A percentile compares a stretch with the other conserved stretches of the same genome.
Conservation (phyloP, 2,329 filamentous ascomycete genomes). For the Albophoma yamanashiensis region DNA sequence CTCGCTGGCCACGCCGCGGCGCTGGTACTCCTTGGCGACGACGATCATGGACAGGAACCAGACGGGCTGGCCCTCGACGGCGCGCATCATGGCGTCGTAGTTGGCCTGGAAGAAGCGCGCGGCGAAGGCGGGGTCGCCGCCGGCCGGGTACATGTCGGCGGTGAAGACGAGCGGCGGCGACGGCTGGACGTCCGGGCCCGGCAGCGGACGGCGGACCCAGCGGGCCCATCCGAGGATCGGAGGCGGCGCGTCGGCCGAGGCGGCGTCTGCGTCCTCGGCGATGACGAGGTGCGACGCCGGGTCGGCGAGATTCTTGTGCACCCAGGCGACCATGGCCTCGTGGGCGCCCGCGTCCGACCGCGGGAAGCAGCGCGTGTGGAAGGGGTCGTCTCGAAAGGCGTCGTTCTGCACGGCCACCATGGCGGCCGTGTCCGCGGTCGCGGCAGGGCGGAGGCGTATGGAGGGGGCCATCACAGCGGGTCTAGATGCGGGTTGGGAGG, state of each 20-base stretch:
- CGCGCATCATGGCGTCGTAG: slow-evolving; percentile 8
- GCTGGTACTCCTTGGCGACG: slow-evolving; percentile 18
- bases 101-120: slow-evolving; percentile 28
- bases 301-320: slow-evolving; percentile 14
- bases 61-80: slow-evolving; percentile 14
- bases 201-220: slow-evolving; percentile 19
- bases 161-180: slow-evolving; percentile 9
- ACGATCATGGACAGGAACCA: slow-evolving; percentile 24
- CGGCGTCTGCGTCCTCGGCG: slow-evolving; percentile 10
- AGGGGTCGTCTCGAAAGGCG: slow-evolving; percentile 17
- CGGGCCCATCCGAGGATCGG: slow-evolving; percentile 20
- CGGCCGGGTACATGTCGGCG: slow-evolving; percentile 11
- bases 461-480: not conserved
- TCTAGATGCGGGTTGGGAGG: not conserved
- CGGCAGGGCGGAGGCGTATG: slow-evolving; percentile 25
- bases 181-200: slow-evolving; percentile 3
- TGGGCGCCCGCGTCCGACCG: slow-evolving; percentile 12
- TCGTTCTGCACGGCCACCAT: slow-evolving; percentile 18
- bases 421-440: slow-evolving; percentile 16
- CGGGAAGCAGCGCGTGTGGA: slow-evolving; percentile 20
- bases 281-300: slow-evolving; percentile 19
- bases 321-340: slow-evolving; percentile 9
- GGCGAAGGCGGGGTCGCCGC: slow-evolving; percentile 20
- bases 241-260: not conserved
- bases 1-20: slow-evolving; percentile 19